Conservation (phyloP, 2,329 filamentous ascomycete species). For the Neoascochyta sp. region DNA sequence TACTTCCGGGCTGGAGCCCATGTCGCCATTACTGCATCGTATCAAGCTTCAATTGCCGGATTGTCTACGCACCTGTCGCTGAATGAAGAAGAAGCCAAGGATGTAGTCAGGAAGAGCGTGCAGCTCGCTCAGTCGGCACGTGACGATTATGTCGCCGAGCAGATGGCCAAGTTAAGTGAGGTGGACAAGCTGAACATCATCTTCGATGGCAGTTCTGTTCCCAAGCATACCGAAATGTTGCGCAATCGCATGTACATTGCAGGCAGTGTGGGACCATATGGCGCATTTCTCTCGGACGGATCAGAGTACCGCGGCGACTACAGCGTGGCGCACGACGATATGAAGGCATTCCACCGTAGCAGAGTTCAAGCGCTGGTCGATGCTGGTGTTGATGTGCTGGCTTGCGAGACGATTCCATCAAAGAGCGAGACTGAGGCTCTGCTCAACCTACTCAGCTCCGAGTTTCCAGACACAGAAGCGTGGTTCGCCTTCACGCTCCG, state of each 20-base stretch:
- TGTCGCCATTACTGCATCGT: conserved; percentile 47
- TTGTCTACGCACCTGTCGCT: conserved; percentile 39
- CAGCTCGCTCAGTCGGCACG: conserved; percentile 40
- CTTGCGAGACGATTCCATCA: conserved; percentile 46
- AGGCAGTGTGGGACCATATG: conserved; percentile 48
- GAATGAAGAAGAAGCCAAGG: conserved; percentile 29
- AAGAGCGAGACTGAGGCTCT: conserved; percentile 40
- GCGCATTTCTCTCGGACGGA: conserved; percentile 47
- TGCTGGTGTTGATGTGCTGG: conserved; percentile 44
- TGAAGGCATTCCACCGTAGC: conserved; percentile 44
- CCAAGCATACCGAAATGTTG: conserved; percentile 1
- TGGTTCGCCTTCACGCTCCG: conserved; percentile 45
- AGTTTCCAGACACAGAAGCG: conserved; percentile 37
- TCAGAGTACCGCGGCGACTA: conserved; percentile 48
- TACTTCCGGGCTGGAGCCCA: conserved; percentile 47
- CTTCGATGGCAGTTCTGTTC: neutral
- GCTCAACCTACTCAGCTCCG: conserved; percentile 35
- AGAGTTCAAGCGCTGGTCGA: conserved; percentile 42
- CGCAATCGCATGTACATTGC: conserved; percentile 35
- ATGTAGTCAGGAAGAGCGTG: conserved; percentile 42
- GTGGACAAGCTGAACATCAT: conserved; percentile 1
- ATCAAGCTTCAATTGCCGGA: conserved; percentile 46
- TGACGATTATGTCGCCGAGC: conserved; percentile 23
- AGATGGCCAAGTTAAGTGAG: conserved; percentile 1
- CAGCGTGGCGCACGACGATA: conserved; percentile 19